Percentiles rank a stretch among this genome's conserved stretches.
Evolutionary conservation across 176 grass and related monocot genomes (phyloP).

Genomic region (Phoenix roebelenii): DNA sequence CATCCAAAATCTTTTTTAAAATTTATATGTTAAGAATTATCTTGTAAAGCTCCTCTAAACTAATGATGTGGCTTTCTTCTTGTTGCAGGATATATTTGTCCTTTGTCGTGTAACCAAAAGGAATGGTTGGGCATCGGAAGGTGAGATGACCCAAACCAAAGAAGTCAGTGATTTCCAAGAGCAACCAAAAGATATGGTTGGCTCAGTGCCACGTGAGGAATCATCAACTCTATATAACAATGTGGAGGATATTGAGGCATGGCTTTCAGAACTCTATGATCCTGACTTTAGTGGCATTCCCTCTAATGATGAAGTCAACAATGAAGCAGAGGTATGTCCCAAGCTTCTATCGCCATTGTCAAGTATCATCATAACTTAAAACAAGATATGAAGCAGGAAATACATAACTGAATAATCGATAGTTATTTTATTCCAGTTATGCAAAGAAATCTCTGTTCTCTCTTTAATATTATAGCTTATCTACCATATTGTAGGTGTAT

Average conservation of each 20-base stretch:
- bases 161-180: conserved; percentile 8
- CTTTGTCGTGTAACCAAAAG: conserved; percentile 91
- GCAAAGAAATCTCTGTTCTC: too few relatives aligned
- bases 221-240: conserved; percentile 10
- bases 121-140: conserved; percentile 34
- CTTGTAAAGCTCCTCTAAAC: too few relatives aligned
- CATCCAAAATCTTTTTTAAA: too few relatives aligned
- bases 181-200: conserved; percentile 21
- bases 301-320: conserved; percentile 19
- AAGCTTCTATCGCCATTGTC: neutral
- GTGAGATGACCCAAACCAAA: conserved; percentile 21
- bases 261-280: conserved; percentile 39
- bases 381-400: too few relatives aligned
- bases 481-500: too few relatives aligned
- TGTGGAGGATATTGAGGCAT: conserved; percentile 22
- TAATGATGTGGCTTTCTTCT: conserved; percentile 2
- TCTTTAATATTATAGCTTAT: too few relatives aligned
- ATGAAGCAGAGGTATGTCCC: conserved; percentile 44
- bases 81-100: conserved; percentile 67
- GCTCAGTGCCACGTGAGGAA: conserved; percentile 21
- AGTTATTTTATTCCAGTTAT: too few relatives aligned
- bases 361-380: neutral
- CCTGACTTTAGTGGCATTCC: conserved; percentile 17
- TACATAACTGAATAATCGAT: too few relatives aligned
- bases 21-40: too few relatives aligned